Evolutionary conservation across 2,329 filamentous ascomycete genomes (phyloP), one percentile per base, ranked within the genome.

Genomic region (Didymella arachidicola): DNA sequence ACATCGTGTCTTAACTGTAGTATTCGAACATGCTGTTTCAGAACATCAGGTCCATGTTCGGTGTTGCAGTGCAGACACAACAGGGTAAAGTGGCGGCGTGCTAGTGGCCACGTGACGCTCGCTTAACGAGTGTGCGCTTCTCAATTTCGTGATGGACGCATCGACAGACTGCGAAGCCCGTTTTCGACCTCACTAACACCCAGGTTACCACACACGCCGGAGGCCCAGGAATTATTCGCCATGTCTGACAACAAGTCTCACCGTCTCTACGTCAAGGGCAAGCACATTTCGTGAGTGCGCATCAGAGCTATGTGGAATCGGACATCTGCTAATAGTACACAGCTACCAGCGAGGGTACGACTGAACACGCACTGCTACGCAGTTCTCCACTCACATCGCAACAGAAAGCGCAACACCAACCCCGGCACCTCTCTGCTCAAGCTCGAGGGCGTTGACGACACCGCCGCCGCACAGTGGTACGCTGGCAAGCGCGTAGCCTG

Each of bases 401-500:
- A 53, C 57, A 66, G 90, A 81, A 94, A 96, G 87, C 91, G 92
- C 84, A 90, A 87, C 84, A 93, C 89, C 80, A 93, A 91, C 86
- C 90, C 94, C 75, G 89, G 89, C 84, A 96, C 91, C 66, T 86
- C 91, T 80, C 87, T 98, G 83, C 90, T 99, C 85, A 95, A 97
- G 89, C 96, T 99, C 78, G 94, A 99, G 87, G 94, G 94, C 82
- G 95, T 98, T 77, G 93, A 96, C 77, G 87, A 91, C 86, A 88
- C 90, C 78, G 86, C 91, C 77, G 92, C 89, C 79, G 94, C 95
- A 82, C 91, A 89, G 62, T 72, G 97, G 91, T 99, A 99, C 86
- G 86, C 92, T 72, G 95, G 95, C 84, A 99, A 99, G 91, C 93
- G 93, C 86, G 89, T 98, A 81, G 95, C 95, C 81, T 99, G 65